Evolutionary conservation across 192 early-diverging fungal species (phyloP).

Genomic region (Entomortierella lignicola): DNA sequence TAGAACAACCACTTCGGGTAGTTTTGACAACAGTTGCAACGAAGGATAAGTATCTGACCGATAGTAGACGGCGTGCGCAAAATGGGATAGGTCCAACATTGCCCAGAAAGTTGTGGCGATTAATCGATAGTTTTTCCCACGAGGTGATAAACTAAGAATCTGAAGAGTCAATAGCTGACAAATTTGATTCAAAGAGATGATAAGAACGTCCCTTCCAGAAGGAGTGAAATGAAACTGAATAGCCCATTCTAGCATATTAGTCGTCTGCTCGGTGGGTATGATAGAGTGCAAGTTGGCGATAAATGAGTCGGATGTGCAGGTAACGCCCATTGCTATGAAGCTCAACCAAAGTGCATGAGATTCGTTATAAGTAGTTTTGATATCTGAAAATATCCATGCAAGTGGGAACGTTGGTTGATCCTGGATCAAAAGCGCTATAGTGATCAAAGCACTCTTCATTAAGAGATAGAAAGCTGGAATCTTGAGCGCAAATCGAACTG

Average conservation of each 20-base stretch:
- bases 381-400: slow-evolving; percentile 11
- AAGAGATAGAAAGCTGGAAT: slow-evolving; percentile 58
- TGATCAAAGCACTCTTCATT: slow-evolving; percentile 47
- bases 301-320: slow-evolving; percentile 46
- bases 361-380: slow-evolving; percentile 28
- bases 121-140: slow-evolving; percentile 52
- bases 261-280: slow-evolving; percentile 48
- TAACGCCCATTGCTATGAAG: slow-evolving; percentile 52
- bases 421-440: slow-evolving; percentile 38
- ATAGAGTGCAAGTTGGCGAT: slow-evolving; percentile 39
- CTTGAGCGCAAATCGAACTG: slow-evolving; percentile 53
- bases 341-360: slow-evolving; percentile 51
- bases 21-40: slow-evolving; percentile 53
- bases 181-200: slow-evolving; percentile 56
- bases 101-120: slow-evolving; percentile 57
- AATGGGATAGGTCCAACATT: slow-evolving; percentile 54
- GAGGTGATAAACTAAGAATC: slow-evolving; percentile 53
- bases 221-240: slow-evolving; percentile 56
- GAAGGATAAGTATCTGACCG: slow-evolving; percentile 52
- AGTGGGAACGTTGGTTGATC: slow-evolving; percentile 8
- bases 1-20: slow-evolving; percentile 60
- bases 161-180: slow-evolving; percentile 56
- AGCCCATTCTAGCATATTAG: slow-evolving; percentile 60
- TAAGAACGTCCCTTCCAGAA: slow-evolving; percentile 51
- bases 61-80: slow-evolving; percentile 49